Evolutionary conservation across 2,329 filamentous ascomycete genomes (phyloP).

Genomic region (Dothideomycetidae sp.): DNA sequence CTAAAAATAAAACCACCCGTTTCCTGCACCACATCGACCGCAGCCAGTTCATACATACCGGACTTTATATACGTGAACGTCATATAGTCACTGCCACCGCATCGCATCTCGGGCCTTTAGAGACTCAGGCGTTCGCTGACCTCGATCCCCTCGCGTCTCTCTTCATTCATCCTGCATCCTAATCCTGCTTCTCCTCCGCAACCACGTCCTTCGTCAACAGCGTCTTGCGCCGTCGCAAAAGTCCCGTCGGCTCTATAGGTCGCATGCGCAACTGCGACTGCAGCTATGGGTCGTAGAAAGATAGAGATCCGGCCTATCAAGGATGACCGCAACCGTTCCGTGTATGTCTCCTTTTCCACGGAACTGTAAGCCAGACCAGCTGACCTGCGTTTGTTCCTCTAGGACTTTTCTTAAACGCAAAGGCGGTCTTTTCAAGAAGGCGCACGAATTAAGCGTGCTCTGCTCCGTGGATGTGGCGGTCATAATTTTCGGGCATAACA

Average conservation of each 20-base stretch:
- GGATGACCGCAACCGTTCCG: slow-evolving; percentile 92
- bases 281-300: slow-evolving; percentile 86
- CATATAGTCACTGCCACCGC: no score
- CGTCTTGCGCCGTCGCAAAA: slow-evolving; percentile 1
- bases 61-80: no score
- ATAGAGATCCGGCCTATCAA: slow-evolving; percentile 99
- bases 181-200: background rate
- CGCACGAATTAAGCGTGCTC: slow-evolving; percentile 91
- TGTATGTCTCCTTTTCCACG: slow-evolving; percentile 53
- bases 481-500: slow-evolving; percentile 97
- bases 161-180: no score
- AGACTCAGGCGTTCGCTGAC: no score
- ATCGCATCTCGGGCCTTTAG: no score
- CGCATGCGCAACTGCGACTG: slow-evolving; percentile 6
- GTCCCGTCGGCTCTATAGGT: slow-evolving; percentile 1
- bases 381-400: no score
- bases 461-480: slow-evolving; percentile 98
- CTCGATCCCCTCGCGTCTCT: no score
- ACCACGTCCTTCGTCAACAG: slow-evolving; percentile 6
- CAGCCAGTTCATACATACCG: no score
- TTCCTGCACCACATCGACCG: no score
- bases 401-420: slow-evolving; percentile 98
- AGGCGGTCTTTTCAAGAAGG: slow-evolving; percentile 98
- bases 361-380: slow-evolving; percentile 14
- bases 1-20: no score